Base-by-base conservation (phyloP, 768 basidiomycete species). In the Rhodotorula paludigena region DNA sequence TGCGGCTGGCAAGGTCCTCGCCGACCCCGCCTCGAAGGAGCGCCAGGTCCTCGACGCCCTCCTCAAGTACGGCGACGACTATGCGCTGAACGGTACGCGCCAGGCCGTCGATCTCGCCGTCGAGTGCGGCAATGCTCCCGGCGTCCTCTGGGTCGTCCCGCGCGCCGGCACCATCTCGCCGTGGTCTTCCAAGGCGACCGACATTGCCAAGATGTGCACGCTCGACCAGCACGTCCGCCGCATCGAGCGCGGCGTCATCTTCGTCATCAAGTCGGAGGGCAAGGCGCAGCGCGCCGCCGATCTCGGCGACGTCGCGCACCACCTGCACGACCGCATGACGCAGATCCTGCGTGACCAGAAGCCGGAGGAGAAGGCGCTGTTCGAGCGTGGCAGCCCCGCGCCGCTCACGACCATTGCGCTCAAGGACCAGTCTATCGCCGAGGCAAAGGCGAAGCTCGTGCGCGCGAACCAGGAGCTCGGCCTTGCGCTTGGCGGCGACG, bases 111-210 rank as follows among this genome's bases (percentile, higher is more conserved):
- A 66, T 25, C 69, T 77, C 78, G 35, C 76, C 80, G n/a, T 74
- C 81, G 57, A 75, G 76, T 42, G 48, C 18, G 66, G 71, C 30
- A 61, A 54, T 12, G 57, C 62, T 14, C 49, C 54, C 35, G 84
- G 84, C 56, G 80, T 86, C 18, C 79, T 86, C 48, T 94, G 85
- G 77, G 85, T 96, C 47, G 80, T 89, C 11, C 71, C 71, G 4
- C 66, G 71, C 7, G 59, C 66, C 14, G 93, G 94, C 7, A 92
- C 93, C 7, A 88, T 98, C 74, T 97, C 94, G 8, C 93, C 96
- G 4, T 99, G 96, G 96, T 97, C 94, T 10, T 94, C 90, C 79
- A 99, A 99, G 80, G 94, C 96, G 4, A 97, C 94, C 0, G 93
- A 99, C 77, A 98, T 99, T 62, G 84, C 93, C 30, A 80, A 80